Evolutionary conservation across 305 asterid genomes (phyloP), one percentile per base, ranked within the genome.

Genomic region (Fraxinus floribunda): DNA sequence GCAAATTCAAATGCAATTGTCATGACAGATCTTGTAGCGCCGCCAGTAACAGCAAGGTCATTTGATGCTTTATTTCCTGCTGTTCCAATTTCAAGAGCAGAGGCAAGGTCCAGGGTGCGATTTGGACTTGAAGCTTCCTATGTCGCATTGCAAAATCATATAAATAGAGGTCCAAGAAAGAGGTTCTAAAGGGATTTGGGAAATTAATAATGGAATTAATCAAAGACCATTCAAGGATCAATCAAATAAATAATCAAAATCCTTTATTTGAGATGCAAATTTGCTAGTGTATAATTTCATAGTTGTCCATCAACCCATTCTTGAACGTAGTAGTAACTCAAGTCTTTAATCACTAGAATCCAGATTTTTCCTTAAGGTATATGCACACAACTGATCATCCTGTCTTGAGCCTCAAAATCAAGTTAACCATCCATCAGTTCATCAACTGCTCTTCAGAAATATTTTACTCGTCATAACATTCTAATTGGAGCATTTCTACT

Each of bases 61-160:
- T 76, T 91, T 8, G 85, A 83, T 13, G 85, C 83, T 87, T 92
- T 93, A 81, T 84, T 94, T 80, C 95, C 97, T 2, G 87, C 89
- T 0, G 92, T 60, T 74, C 98, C 98, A 5, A 93, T 94, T 86
- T 95, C 99, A 4, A 95, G 98, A 76, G 99, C 94, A 49, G 99
- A 94, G 78, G 99, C 98, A 16, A 95, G 97, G 86, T 95, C 99
- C 78, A 95, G 93, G 41, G 99, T 95, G 80, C 98, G 97, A 83
- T 94, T 95, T 24, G 97, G 99, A 85, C 95, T 95, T 1, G 96
- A 90, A 79, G 92, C 90, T 79, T 92, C 98, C 98, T 95, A 88
- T 71, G 78, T 39, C 60, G 76, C 13, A 35, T 78, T 52, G 76
- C 52, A 78, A 60, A 78, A 62, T 35, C 80, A 4, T 70, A 30